Percentiles rank a stretch among this genome's conserved stretches.
Evolutionary conservation across 176 grass and related monocot species (phyloP).

Genomic region (Puya raimondii): DNA sequence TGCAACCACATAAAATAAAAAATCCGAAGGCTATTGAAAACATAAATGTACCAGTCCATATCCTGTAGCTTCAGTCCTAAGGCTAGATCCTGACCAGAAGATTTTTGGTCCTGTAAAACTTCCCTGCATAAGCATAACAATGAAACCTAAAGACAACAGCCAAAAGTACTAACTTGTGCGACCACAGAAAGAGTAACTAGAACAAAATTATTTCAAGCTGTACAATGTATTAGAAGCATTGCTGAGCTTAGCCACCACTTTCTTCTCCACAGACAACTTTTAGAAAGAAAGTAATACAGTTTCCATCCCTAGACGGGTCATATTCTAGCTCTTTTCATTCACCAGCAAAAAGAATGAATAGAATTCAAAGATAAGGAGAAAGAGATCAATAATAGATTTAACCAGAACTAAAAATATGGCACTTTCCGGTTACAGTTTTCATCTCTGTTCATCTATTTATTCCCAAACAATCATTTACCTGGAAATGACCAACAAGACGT

Average conservation of each 20-base stretch:
- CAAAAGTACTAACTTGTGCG: background rate
- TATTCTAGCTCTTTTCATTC: too few relatives aligned
- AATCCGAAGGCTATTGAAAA: conserved; percentile 21
- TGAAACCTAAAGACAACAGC: conserved; percentile 38
- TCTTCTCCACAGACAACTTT: too few relatives aligned
- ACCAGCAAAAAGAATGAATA: too few relatives aligned
- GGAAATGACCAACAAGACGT: conserved; percentile 94
- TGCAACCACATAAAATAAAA: background rate
- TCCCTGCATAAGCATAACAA: conserved; percentile 70
- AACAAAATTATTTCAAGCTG: background rate
- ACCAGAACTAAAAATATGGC: too few relatives aligned
- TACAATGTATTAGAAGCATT: too few relatives aligned
- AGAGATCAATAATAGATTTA: too few relatives aligned
- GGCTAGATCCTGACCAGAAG: conserved; percentile 98
- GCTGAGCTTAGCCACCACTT: too few relatives aligned
- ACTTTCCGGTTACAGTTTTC: background rate
- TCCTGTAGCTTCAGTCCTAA: conserved; percentile 96
- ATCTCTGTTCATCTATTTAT: background rate
- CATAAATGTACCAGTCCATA: conserved; percentile 73
- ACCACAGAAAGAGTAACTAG: background rate
- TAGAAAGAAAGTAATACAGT: too few relatives aligned
- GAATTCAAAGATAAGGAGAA: too few relatives aligned
- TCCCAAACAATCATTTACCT: conserved; percentile 37
- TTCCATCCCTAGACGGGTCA: too few relatives aligned
- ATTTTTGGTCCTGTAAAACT: conserved; percentile 99